These are phyloP conservation scores for Anisodus tanguticus DNA, from an alignment of 257 asterid genomes.

Conservation along the genomic window DNA sequence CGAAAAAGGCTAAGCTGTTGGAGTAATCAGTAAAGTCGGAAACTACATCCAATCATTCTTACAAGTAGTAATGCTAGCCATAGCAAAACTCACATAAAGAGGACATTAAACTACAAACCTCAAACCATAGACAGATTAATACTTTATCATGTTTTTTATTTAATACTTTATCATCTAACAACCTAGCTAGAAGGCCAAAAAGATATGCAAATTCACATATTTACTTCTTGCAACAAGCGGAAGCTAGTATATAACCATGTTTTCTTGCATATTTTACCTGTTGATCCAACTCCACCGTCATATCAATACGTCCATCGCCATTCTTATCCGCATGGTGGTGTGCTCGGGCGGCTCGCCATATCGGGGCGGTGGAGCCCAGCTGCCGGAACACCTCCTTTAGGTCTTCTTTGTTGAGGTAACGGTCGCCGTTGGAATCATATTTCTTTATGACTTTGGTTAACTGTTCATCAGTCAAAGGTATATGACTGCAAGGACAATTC, in stretches of 20 bases:
- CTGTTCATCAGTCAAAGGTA: background rate
- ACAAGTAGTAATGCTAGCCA: background rate
- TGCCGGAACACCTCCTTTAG: conserved; percentile 20
- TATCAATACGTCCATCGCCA: conserved; percentile 30
- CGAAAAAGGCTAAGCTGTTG: background rate
- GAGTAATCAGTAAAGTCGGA: background rate
- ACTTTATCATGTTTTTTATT: background rate
- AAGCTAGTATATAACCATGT: conserved; percentile 24
- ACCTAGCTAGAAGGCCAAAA: background rate
- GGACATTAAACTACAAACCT: background rate
- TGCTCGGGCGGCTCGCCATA: conserved; percentile 33
- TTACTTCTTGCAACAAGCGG: conserved; percentile 4
- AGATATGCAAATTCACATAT: background rate
- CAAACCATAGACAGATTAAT: background rate
- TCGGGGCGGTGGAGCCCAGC: conserved; percentile 13
- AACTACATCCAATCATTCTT: too few relatives aligned
- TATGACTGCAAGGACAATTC: background rate
- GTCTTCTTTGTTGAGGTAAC: conserved; percentile 21
- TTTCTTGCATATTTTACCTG: conserved; percentile 30
- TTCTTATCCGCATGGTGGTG: conserved; percentile 19
- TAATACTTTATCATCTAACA: background rate
- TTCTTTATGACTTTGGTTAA: background rate
- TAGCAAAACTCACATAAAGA: background rate
- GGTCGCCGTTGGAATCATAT: background rate
- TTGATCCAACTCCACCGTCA: background rate